phyloP scores from a whole-genome alignment of 2,329 filamentous ascomycete species.

The Neonectria ditissima region DNA sequence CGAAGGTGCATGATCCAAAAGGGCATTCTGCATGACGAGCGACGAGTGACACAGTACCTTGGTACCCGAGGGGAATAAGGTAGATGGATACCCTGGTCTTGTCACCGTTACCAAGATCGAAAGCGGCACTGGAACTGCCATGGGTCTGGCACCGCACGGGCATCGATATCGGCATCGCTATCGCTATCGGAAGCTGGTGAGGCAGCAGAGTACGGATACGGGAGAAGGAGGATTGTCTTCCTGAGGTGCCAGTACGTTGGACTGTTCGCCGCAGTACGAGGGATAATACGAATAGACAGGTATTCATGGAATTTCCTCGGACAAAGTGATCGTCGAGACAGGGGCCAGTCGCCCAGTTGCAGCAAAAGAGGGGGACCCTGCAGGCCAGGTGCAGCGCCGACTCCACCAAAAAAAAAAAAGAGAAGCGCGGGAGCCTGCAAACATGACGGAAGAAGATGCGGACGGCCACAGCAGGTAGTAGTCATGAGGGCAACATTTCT shows the following conservation, averaged over 20 bases:
- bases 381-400: neutral
- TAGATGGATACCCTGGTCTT: neutral
- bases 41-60: too few relatives aligned
- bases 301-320: neutral
- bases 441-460: slow-evolving; percentile 22
- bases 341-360: neutral
- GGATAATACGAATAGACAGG: too few relatives aligned
- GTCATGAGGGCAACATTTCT: neutral
- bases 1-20: neutral
- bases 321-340: slow-evolving; percentile 16
- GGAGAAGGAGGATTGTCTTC: too few relatives aligned
- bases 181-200: neutral
- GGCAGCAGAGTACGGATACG: neutral
- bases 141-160: neutral
- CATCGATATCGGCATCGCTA: neutral
- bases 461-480: too few relatives aligned
- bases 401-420: slow-evolving; percentile 16
- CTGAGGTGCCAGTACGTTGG: too few relatives aligned
- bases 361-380: slow-evolving; percentile 22
- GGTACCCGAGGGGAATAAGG: neutral
- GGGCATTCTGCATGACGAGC: too few relatives aligned
- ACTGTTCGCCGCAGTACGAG: too few relatives aligned
- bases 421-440: slow-evolving; percentile 10
- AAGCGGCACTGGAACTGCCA: slow-evolving; percentile 6
- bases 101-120: slow-evolving; percentile 6